phyloP scores from a whole-genome alignment of 352 stramenopile species.

The Globisporangium alternatum region DNA sequence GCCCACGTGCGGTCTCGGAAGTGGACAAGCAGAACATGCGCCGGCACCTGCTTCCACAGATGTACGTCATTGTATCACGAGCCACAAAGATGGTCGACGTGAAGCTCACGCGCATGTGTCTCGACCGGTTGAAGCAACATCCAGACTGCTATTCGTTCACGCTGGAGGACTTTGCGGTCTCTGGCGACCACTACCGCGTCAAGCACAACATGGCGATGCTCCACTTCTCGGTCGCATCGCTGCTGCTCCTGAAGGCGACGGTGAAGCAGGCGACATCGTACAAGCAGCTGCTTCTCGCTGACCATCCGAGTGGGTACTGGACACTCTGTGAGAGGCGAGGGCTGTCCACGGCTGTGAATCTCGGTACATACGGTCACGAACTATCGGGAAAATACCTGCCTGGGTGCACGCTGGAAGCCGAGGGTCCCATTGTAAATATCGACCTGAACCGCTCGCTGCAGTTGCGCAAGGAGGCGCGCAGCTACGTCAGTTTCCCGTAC shows the following conservation, averaged over 20 bases:
- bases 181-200: constrained; percentile 39
- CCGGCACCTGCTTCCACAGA: constrained; percentile 36
- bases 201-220: constrained; percentile 87
- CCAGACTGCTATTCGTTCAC: constrained; percentile 75
- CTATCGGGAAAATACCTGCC: constrained; percentile 56
- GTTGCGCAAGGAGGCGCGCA: constrained; percentile 53
- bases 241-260: constrained; percentile 76
- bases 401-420: constrained; percentile 64
- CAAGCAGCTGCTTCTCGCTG: constrained; percentile 61
- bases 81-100: constrained; percentile 57
- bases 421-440: constrained; percentile 78
- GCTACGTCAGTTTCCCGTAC: constrained; percentile 58
- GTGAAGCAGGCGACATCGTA: constrained; percentile 79
- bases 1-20: constrained; percentile 51
- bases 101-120: constrained; percentile 32
- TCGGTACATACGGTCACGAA: constrained; percentile 45
- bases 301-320: constrained; percentile 84
- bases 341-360: constrained; percentile 59
- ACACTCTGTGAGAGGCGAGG: constrained; percentile 84
- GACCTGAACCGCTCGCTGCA: constrained; percentile 72
- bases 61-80: constrained; percentile 54
- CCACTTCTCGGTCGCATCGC: constrained; percentile 86
- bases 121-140: constrained; percentile 42
- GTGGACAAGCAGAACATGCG: constrained; percentile 82
- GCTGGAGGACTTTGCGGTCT: constrained; percentile 57